Evolutionary conservation across 495 filamentous ascomycete species (phyloP), one percentile per base, ranked within the genome.

Genomic region (Sporormia fimetaria): DNA sequence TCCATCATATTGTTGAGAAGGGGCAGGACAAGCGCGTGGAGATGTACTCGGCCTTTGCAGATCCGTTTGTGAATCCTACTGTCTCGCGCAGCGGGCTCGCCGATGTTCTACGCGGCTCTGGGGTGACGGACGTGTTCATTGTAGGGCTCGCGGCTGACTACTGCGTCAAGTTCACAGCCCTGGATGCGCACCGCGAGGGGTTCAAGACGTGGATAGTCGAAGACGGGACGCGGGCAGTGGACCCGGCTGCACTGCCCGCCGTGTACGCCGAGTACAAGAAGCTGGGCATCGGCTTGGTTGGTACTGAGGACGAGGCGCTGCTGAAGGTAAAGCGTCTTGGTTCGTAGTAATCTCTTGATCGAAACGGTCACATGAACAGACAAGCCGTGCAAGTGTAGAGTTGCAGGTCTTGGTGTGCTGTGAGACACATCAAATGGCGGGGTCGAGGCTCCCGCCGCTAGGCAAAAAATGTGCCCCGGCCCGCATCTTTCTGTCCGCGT

Each of bases 21-120:
- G 90, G 90, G 23, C 68, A 67, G 49, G 69, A 85, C 44, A 49
- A 67, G 23, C 65, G 69, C 30, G 69, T 92, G 6, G 90, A 98
- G 63, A 93, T 93, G 83, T 96, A 94, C 60, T 83, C 76, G 35
- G 84, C 75, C 3, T 95, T 98, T 57, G 77, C 75, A 33, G 79
- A 82, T 58, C 80, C 81, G 0, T 83, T 83, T 58, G 64, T 63
- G 0, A 74, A 74, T 33, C 58, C 65, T n/a, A 55, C 62, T 36
- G 59, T 66, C 0, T 38, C 51, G 10, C 59, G 64, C 27, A 64
- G 68, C 51, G 72, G 75, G 44, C 62, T 98, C 17, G 69, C 64
- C 6, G 62, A 55, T 6, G 49, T 64, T 35, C 64, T 98, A 42
- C 62, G 54, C 28, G 67, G 66, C 10, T 64, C 59, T 15, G 65